Conservation (phyloP, 2,329 filamentous ascomycete genomes). For the Neurospora sp. region DNA sequence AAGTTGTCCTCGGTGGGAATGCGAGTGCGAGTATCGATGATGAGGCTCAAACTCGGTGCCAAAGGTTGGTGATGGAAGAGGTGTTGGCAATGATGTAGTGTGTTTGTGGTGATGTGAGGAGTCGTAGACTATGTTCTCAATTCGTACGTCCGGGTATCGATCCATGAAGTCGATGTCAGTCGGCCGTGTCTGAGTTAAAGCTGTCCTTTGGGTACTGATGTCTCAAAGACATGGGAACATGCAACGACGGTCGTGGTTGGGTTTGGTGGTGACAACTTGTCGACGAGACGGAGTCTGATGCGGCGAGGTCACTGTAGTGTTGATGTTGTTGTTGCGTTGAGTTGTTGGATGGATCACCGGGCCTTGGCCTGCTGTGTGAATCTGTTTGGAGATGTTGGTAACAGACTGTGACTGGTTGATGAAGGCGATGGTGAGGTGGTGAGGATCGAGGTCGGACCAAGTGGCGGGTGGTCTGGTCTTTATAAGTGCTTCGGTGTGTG, state of each 20-base stretch:
- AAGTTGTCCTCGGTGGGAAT: background rate
- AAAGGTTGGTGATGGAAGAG: background rate
- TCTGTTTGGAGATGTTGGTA: background rate
- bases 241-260: slow-evolving; percentile 1
- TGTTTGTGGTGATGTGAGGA: slow-evolving; percentile 3
- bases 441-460: slow-evolving; percentile 1
- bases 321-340: background rate
- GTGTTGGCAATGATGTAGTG: background rate
- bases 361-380: background rate
- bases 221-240: slow-evolving; percentile 26
- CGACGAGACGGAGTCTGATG: background rate
- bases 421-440: background rate
- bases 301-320: background rate
- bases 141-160: slow-evolving; percentile 6
- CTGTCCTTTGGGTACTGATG: slow-evolving; percentile 15
- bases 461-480: background rate
- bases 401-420: slow-evolving; percentile 1
- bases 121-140: slow-evolving; percentile 9
- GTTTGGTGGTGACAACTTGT: slow-evolving; percentile 3
- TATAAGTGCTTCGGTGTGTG: background rate
- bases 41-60: background rate
- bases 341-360: background rate
- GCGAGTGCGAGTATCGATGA: background rate
- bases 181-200: slow-evolving; percentile 26
- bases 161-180: slow-evolving; percentile 19